Evolutionary conservation across 2,329 filamentous ascomycete species (phyloP).

Genomic region (Neofusicoccum laricinum): DNA sequence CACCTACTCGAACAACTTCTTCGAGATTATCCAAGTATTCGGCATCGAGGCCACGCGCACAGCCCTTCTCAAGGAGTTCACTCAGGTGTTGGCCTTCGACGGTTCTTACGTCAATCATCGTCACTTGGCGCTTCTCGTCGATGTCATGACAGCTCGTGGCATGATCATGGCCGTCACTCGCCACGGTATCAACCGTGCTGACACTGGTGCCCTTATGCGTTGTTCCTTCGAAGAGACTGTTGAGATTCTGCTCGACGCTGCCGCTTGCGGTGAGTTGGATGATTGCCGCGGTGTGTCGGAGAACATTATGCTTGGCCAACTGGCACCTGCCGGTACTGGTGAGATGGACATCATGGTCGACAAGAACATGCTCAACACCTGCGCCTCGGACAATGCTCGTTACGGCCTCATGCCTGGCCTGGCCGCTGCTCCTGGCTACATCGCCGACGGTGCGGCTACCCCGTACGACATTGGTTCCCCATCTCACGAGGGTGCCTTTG

Average conservation of each 20-base stretch:
- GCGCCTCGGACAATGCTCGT: slow-evolving; percentile 47
- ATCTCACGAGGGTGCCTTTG: slow-evolving; percentile 58
- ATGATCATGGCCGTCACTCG: slow-evolving; percentile 94
- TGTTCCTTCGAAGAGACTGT: slow-evolving; percentile 99
- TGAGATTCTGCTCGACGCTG: slow-evolving; percentile 94
- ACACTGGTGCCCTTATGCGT: slow-evolving; percentile 97
- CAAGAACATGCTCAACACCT: slow-evolving; percentile 89
- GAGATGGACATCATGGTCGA: slow-evolving; percentile 94
- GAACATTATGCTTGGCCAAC: slow-evolving; percentile 96
- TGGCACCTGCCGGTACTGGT: slow-evolving; percentile 95
- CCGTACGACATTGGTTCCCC: slow-evolving; percentile 79
- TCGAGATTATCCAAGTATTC: slow-evolving; percentile 90
- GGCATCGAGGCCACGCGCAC: slow-evolving; percentile 93
- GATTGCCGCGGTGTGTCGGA: slow-evolving; percentile 98
- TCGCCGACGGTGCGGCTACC: slow-evolving; percentile 81
- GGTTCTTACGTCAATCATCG: slow-evolving; percentile 99
- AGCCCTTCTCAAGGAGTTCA: slow-evolving; percentile 83
- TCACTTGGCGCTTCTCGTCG: slow-evolving; percentile 89
- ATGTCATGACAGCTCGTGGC: slow-evolving; percentile 96
- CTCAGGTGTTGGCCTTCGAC: slow-evolving; percentile 91
- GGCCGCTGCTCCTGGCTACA: slow-evolving; percentile 69
- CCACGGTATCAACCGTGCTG: slow-evolving; percentile 96
- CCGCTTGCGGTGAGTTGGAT: slow-evolving; percentile 89
- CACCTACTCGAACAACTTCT: slow-evolving; percentile 93
- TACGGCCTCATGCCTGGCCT: slow-evolving; percentile 74